Base-by-base conservation (phyloP, 106 monocot species). In the Alisma plantagoaquatica region DNA sequence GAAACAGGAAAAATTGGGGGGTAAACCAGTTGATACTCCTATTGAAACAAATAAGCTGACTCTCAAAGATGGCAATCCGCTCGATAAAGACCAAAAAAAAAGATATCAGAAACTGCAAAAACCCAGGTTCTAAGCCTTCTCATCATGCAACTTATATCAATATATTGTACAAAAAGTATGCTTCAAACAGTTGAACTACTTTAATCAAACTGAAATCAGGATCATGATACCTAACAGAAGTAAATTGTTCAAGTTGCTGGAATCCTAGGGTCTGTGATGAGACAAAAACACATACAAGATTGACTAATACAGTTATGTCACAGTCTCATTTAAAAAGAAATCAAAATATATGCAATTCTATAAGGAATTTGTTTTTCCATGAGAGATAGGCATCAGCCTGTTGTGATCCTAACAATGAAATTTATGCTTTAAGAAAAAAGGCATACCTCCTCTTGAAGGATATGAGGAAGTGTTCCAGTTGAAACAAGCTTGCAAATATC, bases 371-470 rank as follows among this genome's bases (percentile, higher is more conserved):
- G n/a, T n/a, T n/a, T n/a, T n/a, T n/a, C n/a, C n/a, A n/a, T n/a
- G n/a, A n/a, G n/a, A n/a, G n/a, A n/a, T n/a, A n/a, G n/a, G n/a
- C n/a, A n/a, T n/a, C n/a, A n/a, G n/a, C n/a, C n/a, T n/a, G n/a
- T n/a, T n/a, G n/a, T n/a, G n/a, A n/a, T n/a, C n/a, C n/a, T n/a
- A n/a, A n/a, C n/a, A n/a, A n/a, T n/a, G n/a, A n/a, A n/a, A n/a
- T n/a, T n/a, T n/a, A n/a, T n/a, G n/a, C n/a, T n/a, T n/a, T n/a
- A n/a, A n/a, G 21, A 10, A 10, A 1, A 51, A 0, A 25, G 27
- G 16, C 0, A 6, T 51, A 87, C 98, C 90, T 98, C 98, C 33
- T 72, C 76, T 61, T 75, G 81, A 70, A 90, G 85, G 67, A 82
- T 61, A 63, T 72, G 74, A 0, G 81, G 90, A 60, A 98, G 71